phyloP scores from a whole-genome alignment of 805 yeast genomes.

The Candida nonsorbophila region DNA sequence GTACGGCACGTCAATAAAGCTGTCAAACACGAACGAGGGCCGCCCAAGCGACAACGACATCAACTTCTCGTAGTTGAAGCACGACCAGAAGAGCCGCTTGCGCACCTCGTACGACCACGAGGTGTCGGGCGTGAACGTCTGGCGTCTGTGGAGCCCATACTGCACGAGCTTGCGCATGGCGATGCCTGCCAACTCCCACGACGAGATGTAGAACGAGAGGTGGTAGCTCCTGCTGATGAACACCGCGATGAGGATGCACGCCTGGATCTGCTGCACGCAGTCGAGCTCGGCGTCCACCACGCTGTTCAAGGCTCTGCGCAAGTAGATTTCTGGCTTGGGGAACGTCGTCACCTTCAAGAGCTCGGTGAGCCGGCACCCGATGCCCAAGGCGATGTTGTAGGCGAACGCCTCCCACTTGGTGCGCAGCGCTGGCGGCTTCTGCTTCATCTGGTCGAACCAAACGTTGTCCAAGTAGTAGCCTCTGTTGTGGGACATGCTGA shows the following conservation, averaged over 20 bases:
- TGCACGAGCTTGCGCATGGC: conserved; percentile 5
- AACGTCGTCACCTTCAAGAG: conserved; percentile 6
- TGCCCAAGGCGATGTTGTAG: conserved; percentile 9
- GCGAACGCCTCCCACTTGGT: conserved; percentile 8
- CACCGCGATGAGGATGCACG: conserved; percentile 6
- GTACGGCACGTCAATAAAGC: conserved; percentile 5
- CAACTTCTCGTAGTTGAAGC: conserved; percentile 3
- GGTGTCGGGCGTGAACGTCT: not conserved
- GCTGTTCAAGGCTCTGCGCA: conserved; percentile 7
- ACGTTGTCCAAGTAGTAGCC: conserved; percentile 6
- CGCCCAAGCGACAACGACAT: conserved; percentile 4
- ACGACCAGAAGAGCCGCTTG: conserved; percentile 5
- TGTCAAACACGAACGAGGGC: conserved; percentile 2
- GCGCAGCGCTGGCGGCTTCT: conserved; percentile 1
- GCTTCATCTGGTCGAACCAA: conserved; percentile 4
- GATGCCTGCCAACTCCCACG: conserved; percentile 5
- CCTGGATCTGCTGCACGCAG: conserved; percentile 7
- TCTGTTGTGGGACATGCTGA: conserved; percentile 10
- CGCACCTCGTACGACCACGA: conserved; percentile 3
- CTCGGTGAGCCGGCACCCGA: conserved; percentile 9
- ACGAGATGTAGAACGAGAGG: conserved; percentile 8
- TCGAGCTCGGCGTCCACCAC: conserved; percentile 5
- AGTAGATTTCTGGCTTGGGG: conserved; percentile 8
- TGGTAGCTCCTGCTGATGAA: conserved; percentile 10
- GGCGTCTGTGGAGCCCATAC: conserved; percentile 2